Conservation (phyloP, 2,329 filamentous ascomycete species). For the Xylaria sp. region DNA sequence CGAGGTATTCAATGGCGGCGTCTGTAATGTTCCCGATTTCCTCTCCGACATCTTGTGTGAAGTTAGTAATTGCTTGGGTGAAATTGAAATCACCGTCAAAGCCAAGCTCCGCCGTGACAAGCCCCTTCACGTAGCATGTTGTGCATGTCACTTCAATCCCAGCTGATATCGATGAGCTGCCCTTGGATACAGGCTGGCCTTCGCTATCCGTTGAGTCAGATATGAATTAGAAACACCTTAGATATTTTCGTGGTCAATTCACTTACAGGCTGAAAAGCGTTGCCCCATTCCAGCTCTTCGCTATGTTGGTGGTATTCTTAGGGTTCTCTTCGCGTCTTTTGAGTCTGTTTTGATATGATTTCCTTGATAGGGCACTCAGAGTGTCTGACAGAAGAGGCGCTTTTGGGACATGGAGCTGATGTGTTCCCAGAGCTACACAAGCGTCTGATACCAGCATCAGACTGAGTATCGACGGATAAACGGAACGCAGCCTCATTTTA, state of each 20-base stretch:
- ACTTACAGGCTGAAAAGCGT: constrained; percentile 45
- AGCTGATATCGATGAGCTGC: constrained; percentile 28
- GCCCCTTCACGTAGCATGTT: constrained; percentile 58
- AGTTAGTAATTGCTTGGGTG: constrained; percentile 41
- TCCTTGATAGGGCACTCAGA: constrained; percentile 6
- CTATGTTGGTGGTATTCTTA: constrained; percentile 43
- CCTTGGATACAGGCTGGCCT: constrained; percentile 20
- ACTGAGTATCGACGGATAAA: constrained; percentile 7
- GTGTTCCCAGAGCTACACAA: not conserved
- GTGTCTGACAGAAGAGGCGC: not conserved
- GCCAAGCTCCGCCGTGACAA: constrained; percentile 49
- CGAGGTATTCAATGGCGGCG: constrained; percentile 35
- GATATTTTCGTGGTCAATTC: not conserved
- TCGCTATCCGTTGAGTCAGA: constrained; percentile 20
- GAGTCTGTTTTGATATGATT: not conserved
- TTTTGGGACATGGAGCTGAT: not conserved
- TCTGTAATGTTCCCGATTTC: constrained; percentile 45
- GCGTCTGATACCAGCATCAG: constrained; percentile 4
- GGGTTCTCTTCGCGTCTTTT: constrained; percentile 19
- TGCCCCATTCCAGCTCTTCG: constrained; percentile 49
- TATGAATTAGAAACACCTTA: not conserved
- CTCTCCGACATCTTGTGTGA: constrained; percentile 41
- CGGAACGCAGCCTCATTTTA: constrained; percentile 7
- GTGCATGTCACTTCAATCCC: constrained; percentile 52
- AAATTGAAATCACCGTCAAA: constrained; percentile 51